A percentile compares a stretch with the other conserved stretches of the same genome.
Conservation (phyloP, 148 eudicot species). For the Chenopodium suecicum region DNA sequence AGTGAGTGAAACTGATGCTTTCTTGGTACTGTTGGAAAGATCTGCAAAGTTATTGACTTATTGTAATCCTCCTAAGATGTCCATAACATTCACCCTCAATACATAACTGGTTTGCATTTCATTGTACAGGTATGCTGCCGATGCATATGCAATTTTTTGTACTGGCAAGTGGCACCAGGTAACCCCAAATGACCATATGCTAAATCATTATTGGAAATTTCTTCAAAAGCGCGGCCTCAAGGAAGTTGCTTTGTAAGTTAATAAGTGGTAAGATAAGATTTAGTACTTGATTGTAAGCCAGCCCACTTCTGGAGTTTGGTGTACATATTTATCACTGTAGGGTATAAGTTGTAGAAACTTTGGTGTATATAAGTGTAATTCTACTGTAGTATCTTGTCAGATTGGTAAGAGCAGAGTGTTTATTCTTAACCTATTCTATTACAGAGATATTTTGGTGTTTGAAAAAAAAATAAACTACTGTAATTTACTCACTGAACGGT, state of each 20-base stretch:
- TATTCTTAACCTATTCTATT: not conserved
- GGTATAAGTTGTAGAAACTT: not conserved
- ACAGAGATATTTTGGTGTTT: not conserved
- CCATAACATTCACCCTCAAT: not conserved
- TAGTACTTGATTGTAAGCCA: not conserved
- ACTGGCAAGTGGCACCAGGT: slow-evolving; percentile 77
- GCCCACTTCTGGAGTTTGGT: not conserved
- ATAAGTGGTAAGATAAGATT: not conserved
- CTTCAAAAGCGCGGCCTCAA: slow-evolving; percentile 27
- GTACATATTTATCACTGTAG: not conserved
- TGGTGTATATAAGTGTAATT: not conserved
- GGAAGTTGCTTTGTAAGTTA: slow-evolving; percentile 4
- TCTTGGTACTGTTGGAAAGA: not conserved
- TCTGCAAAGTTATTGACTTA: not conserved
- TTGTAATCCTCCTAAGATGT: not conserved
- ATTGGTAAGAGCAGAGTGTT: not conserved
- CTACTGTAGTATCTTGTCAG: not conserved
- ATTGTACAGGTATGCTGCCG: slow-evolving; percentile 75
- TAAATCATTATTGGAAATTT: slow-evolving; percentile 64
- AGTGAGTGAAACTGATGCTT: slow-evolving; percentile 39
- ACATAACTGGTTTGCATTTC: not conserved
- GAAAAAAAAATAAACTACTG: not conserved
- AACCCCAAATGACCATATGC: slow-evolving; percentile 68
- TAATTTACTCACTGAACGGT: not conserved
- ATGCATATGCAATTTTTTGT: slow-evolving; percentile 87